Base-by-base conservation (phyloP, 2,329 filamentous ascomycete species). In the Aureobasidium sp. region DNA sequence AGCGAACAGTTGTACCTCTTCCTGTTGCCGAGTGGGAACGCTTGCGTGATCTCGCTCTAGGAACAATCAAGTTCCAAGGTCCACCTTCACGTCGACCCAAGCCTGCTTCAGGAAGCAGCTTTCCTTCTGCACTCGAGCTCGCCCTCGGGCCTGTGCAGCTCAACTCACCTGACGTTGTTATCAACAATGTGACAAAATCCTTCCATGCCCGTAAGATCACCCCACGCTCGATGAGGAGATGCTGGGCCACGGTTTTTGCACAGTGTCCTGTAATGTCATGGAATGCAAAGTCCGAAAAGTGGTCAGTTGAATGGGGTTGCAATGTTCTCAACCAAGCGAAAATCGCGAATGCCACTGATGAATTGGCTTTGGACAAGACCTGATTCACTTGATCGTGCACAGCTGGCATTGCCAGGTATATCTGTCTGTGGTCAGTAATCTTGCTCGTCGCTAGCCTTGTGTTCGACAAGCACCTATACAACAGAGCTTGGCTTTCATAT, bases 1-100 rank as follows among this genome's bases (percentile, higher is more conserved):
- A 74, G 5, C 70, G 71, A 19, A 65, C 79, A 2, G 70, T 78
- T 6, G 76, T 79, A 0, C 78, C 80, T 14, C 66, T 82, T 15
- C 76, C 78, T 0, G 64, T 68, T 12, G 64, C 68, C 0, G 78
- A 81, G 54, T 81, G 78, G 77, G 64, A 75, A 5, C 66, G 68
- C 27, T 68, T 82, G 22, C 66, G 71, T 17, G 73, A 71, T 44
- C 71, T 81, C 61, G 72, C 74, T 9, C 59, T 64, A 1, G 78
- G 76, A 2, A 64, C 67, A 2, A 65, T 65, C 9, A 63, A 67
- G 48, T 71, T 67, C 60, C 62, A 71, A 24, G 68, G 68, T 31
- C 33, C 29, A 14, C 42, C 45, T 44, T 50, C 62, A 0, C 35
- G 49, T n/a, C 53, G 64, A 14, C 12, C 29, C 9, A 39, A 44